Evolutionary conservation across 75 land plant species (phyloP).

Genomic region (Selaginella tamariscina): DNA sequence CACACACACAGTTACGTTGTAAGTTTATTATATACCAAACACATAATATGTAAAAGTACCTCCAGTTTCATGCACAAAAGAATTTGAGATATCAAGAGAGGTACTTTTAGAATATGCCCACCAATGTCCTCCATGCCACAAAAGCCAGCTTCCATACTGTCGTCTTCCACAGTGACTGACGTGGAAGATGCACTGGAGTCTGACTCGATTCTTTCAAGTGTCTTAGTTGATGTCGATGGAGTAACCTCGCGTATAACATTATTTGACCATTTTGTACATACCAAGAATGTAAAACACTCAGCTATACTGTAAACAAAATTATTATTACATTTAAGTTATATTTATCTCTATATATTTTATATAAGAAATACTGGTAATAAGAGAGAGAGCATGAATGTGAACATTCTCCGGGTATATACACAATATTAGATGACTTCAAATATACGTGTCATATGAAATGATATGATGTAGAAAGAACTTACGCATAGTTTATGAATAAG

Average conservation of each 20-base stretch:
- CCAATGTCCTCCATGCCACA: constrained; percentile 81
- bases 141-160: constrained; percentile 40
- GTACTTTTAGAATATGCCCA: constrained; percentile 82
- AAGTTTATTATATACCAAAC: too few species aligned
- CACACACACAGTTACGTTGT: too few species aligned
- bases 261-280: constrained; percentile 95
- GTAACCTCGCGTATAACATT: constrained; percentile 52
- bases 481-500: constrained; percentile 87
- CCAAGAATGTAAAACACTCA: constrained; percentile 86
- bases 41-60: constrained; percentile 27
- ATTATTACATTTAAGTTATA: too few species aligned
- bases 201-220: constrained; percentile 1
- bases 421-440: too few species aligned
- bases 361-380: too few species aligned
- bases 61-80: constrained; percentile 80
- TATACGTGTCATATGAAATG: not conserved
- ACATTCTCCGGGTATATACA: too few species aligned
- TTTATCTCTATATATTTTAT: too few species aligned
- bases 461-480: too few species aligned
- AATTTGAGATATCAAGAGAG: constrained; percentile 58
- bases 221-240: constrained; percentile 9
- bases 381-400: too few species aligned
- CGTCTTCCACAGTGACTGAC: constrained; percentile 33
- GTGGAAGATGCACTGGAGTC: constrained; percentile 16
- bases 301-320: constrained; percentile 52